Evolutionary conservation across 768 basidiomycete species (phyloP).

Genomic region (Kwoniella sp.): DNA sequence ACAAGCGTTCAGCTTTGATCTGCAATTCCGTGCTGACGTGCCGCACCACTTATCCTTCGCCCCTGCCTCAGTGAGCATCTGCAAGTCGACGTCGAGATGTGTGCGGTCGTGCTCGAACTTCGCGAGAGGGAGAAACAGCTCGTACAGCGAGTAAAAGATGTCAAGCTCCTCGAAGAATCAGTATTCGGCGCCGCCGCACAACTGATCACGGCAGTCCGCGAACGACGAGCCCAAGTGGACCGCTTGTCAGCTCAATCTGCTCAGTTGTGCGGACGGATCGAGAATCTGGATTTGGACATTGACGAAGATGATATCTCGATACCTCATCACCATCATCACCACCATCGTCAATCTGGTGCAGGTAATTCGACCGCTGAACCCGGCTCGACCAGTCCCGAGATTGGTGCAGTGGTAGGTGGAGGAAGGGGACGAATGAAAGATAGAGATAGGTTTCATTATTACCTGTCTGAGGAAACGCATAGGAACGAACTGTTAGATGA

Average conservation of each 20-base stretch:
- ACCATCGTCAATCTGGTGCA: background rate
- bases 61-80: slow-evolving; percentile 39
- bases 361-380: background rate
- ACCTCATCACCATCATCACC: background rate
- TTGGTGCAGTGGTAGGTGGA: background rate
- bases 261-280: slow-evolving; percentile 14
- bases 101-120: slow-evolving; percentile 33
- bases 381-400: background rate
- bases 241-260: slow-evolving; percentile 2
- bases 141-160: slow-evolving; percentile 29
- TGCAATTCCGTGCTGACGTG: too few species aligned
- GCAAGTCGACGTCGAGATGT: slow-evolving; percentile 44
- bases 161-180: slow-evolving; percentile 33
- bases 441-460: slow-evolving; percentile 33
- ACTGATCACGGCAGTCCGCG: slow-evolving; percentile 22
- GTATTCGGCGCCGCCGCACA: slow-evolving; percentile 28
- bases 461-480: slow-evolving; percentile 36
- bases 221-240: slow-evolving; percentile 9
- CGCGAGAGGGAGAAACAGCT: slow-evolving; percentile 34
- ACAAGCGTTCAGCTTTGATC: background rate
- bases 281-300: slow-evolving; percentile 29
- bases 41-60: too few species aligned
- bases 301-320: slow-evolving; percentile 34
- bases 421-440: background rate
- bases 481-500: slow-evolving; percentile 31